Evolutionary conservation across 2,329 filamentous ascomycete genomes (phyloP).

Genomic region (Cladophialophora carrionii): DNA sequence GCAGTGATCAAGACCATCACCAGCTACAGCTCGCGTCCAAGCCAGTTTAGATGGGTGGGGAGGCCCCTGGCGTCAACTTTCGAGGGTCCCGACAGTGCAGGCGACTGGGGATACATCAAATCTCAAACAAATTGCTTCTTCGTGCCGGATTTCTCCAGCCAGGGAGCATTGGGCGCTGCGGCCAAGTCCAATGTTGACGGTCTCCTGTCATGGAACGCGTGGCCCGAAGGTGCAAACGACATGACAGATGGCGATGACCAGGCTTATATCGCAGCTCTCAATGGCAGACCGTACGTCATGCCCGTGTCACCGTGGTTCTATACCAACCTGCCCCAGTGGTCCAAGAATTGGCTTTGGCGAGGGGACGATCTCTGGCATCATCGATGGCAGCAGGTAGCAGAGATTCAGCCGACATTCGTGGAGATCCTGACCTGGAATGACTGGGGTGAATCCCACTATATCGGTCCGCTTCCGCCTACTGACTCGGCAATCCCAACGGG

Average conservation of each 20-base stretch:
- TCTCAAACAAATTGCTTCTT: constrained; percentile 15
- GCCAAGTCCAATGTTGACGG: constrained; percentile 12
- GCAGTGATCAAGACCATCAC: constrained; percentile 16
- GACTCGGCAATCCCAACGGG: constrained; percentile 13
- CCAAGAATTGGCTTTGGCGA: constrained; percentile 20
- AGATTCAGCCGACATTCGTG: constrained; percentile 9
- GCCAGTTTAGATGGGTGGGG: constrained; percentile 17
- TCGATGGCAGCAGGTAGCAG: constrained; percentile 12
- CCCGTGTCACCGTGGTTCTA: constrained; percentile 21
- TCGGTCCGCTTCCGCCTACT: constrained; percentile 10
- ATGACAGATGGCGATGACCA: constrained; percentile 15
- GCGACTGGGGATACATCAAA: constrained; percentile 20
- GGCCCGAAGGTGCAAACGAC: constrained; percentile 15
- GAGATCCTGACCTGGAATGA: constrained; percentile 18
- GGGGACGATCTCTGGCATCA: constrained; percentile 13
- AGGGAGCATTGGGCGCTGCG: constrained; percentile 2
- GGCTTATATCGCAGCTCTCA: constrained; percentile 3
- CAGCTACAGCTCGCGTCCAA: constrained; percentile 8
- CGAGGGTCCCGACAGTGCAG: constrained; percentile 9
- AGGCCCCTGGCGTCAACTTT: constrained; percentile 16
- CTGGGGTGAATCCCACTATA: constrained; percentile 16
- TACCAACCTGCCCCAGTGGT: constrained; percentile 14
- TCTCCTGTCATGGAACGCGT: constrained; percentile 17
- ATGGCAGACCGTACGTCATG: constrained; percentile 16
- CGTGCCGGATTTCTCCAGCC: constrained; percentile 15